phyloP scores from a whole-genome alignment of 2,329 filamentous ascomycete species.

The Periconia macrospinosa region DNA sequence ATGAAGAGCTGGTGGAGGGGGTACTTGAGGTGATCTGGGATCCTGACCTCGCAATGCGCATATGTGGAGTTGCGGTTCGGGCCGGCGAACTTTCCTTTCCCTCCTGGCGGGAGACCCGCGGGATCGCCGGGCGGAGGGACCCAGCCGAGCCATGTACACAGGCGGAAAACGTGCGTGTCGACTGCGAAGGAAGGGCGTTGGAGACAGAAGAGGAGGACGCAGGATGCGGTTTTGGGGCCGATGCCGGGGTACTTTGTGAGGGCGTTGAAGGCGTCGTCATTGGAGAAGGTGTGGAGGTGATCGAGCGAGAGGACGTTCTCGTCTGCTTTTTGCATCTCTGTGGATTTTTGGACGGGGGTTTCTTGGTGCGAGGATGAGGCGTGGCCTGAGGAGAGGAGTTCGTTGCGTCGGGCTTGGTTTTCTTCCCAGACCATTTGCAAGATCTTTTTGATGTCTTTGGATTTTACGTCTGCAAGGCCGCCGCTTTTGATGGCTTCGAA shows the following conservation, averaged over 20 bases:
- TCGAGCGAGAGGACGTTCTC: conserved; percentile 66
- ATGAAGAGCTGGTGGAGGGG: conserved; percentile 64
- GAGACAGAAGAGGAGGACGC: conserved; percentile 66
- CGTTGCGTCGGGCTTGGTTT: conserved; percentile 61
- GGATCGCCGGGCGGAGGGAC: conserved; percentile 51
- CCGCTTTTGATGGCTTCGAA: conserved; percentile 69
- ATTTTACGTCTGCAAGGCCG: conserved; percentile 72
- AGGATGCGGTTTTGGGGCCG: conserved; percentile 67
- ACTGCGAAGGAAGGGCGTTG: conserved; percentile 66
- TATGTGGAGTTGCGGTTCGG: conserved; percentile 57
- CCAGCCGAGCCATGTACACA: conserved; percentile 65
- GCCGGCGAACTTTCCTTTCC: conserved; percentile 47
- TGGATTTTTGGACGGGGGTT: conserved; percentile 55
- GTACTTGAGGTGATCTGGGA: conserved; percentile 66
- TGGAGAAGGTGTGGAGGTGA: conserved; percentile 59
- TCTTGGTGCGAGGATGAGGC: conserved; percentile 49
- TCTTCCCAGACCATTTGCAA: conserved; percentile 72
- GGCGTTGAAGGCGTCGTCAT: conserved; percentile 60
- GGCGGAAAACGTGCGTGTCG: conserved; percentile 67
- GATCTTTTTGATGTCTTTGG: conserved; percentile 71
- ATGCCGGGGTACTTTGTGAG: conserved; percentile 64
- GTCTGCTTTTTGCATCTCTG: conserved; percentile 60
- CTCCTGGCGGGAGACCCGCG: conserved; percentile 30
- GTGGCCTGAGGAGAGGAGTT: conserved; percentile 44
- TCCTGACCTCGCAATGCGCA: conserved; percentile 61